Percentiles rank a stretch among this genome's conserved stretches.
Conservation (phyloP, 2,329 filamentous ascomycete genomes). For the Beauveria pseudobassiana region DNA sequence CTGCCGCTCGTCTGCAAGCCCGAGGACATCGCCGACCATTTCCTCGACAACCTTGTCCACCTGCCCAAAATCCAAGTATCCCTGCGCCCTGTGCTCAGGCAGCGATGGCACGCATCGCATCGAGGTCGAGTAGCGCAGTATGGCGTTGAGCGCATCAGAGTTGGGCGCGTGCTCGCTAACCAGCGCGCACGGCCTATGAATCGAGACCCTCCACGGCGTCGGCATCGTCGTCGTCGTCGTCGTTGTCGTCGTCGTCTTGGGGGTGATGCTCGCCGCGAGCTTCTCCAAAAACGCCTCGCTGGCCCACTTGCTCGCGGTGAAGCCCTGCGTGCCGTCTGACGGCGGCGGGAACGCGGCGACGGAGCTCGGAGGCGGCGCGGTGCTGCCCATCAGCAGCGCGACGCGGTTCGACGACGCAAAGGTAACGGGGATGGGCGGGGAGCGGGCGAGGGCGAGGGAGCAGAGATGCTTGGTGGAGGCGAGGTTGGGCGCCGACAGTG, state of each 20-base stretch:
- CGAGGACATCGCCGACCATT: not conserved
- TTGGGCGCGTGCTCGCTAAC: not conserved
- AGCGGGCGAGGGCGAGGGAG: constrained; percentile 18
- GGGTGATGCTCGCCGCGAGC: not conserved
- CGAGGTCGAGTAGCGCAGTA: constrained; percentile 11
- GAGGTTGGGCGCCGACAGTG: constrained; percentile 27
- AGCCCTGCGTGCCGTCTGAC: constrained; percentile 23
- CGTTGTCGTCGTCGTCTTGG: too few species aligned
- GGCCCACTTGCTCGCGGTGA: constrained; percentile 27
- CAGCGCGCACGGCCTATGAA: not conserved
- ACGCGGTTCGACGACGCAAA: constrained; percentile 25
- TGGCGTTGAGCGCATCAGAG: constrained; percentile 13
- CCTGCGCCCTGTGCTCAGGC: not conserved
- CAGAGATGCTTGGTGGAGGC: constrained; percentile 25
- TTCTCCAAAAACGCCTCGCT: constrained; percentile 25
- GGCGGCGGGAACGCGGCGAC: constrained; percentile 13
- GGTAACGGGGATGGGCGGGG: constrained; percentile 24
- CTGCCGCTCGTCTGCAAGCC: not conserved
- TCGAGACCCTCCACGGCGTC: not conserved
- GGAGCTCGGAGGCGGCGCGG: not conserved
- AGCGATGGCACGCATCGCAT: constrained; percentile 14
- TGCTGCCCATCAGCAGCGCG: not conserved
- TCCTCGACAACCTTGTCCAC: not conserved
- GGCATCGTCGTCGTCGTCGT: too few species aligned
- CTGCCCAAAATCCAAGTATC: not conserved